Percentiles rank a stretch among this genome's conserved stretches.
These are phyloP conservation scores for Diaporthe citriasiana DNA, from an alignment of 2,329 filamentous ascomycete species.

Conservation along the genomic window DNA sequence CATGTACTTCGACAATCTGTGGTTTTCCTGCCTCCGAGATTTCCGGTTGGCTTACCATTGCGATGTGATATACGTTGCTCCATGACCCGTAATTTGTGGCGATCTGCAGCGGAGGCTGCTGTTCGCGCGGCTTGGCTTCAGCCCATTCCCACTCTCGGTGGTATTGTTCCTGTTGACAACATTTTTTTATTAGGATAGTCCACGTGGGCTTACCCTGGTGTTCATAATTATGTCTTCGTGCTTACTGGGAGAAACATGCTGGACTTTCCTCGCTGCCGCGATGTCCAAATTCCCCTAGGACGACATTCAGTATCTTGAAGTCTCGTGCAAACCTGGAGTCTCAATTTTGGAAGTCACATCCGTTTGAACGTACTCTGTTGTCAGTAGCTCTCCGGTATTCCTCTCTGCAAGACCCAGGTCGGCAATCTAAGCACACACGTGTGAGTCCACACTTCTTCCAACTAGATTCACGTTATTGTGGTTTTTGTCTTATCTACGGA, in stretches of 20 bases:
- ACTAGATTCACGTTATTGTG: accelerated
- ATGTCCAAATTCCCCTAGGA: not conserved
- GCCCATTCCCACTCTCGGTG: conserved; percentile 21
- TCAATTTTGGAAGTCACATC: too few relatives aligned
- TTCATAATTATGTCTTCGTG: accelerated
- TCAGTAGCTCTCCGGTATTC: not conserved
- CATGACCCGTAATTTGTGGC: conserved; percentile 10
- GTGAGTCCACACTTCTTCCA: not conserved
- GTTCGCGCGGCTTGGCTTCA: not conserved
- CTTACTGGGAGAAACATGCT: not conserved
- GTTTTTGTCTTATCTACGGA: not conserved
- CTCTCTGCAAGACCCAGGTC: conserved; percentile 14
- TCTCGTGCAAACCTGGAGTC: accelerated
- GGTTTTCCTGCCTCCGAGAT: accelerated
- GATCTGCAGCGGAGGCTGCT: not conserved
- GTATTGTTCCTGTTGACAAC: not conserved
- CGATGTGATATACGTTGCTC: conserved; percentile 9
- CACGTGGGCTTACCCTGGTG: too few relatives aligned
- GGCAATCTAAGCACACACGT: not conserved
- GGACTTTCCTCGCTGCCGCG: conserved; percentile 9
- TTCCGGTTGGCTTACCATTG: not conserved
- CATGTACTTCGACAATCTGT: accelerated
- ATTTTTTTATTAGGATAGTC: accelerated
- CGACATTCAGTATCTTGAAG: not conserved
- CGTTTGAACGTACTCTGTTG: not conserved